Evolutionary conservation across 2,329 filamentous ascomycete genomes (phyloP).

Genomic region (Venturia carpophila): DNA sequence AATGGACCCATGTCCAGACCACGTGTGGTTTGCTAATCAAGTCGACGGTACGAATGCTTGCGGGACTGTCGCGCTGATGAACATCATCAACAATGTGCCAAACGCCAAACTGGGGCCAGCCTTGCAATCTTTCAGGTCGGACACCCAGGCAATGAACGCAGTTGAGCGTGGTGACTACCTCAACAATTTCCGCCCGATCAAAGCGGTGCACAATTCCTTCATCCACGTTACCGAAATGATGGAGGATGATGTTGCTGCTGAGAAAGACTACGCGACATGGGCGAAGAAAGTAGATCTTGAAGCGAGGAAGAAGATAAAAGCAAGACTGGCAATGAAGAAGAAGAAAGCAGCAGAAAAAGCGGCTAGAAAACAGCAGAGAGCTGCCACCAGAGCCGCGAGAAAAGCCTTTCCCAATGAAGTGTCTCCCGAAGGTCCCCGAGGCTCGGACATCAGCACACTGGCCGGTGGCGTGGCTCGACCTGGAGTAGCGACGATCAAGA

Average conservation of each 20-base stretch:
- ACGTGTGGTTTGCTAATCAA: slow-evolving; percentile 93
- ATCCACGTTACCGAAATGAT: slow-evolving; percentile 71
- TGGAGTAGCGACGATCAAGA: slow-evolving; percentile 2
- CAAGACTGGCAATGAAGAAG: slow-evolving; percentile 16
- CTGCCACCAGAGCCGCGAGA: slow-evolving; percentile 21
- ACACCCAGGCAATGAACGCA: slow-evolving; percentile 61
- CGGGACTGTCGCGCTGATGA: slow-evolving; percentile 84
- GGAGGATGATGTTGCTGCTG: slow-evolving; percentile 58
- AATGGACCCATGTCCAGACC: slow-evolving; percentile 50
- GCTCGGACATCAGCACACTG: background rate
- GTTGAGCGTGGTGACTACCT: slow-evolving; percentile 69
- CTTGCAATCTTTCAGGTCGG: slow-evolving; percentile 63
- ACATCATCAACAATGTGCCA: slow-evolving; percentile 81
- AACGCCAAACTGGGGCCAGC: slow-evolving; percentile 54
- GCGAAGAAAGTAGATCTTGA: slow-evolving; percentile 39
- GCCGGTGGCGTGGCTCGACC: background rate
- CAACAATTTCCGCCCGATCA: slow-evolving; percentile 66
- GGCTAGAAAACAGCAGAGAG: slow-evolving; percentile 26
- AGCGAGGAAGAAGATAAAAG: slow-evolving; percentile 28
- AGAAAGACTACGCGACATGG: slow-evolving; percentile 57
- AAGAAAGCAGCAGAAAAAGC: slow-evolving; percentile 23
- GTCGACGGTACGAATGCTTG: slow-evolving; percentile 69
- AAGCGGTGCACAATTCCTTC: slow-evolving; percentile 80
- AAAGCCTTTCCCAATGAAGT: background rate
- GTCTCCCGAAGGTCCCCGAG: background rate